A percentile compares a stretch with the other conserved stretches of the same genome.
Evolutionary conservation across 768 basidiomycete species (phyloP).

Genomic region (Lactarius deliciosus): DNA sequence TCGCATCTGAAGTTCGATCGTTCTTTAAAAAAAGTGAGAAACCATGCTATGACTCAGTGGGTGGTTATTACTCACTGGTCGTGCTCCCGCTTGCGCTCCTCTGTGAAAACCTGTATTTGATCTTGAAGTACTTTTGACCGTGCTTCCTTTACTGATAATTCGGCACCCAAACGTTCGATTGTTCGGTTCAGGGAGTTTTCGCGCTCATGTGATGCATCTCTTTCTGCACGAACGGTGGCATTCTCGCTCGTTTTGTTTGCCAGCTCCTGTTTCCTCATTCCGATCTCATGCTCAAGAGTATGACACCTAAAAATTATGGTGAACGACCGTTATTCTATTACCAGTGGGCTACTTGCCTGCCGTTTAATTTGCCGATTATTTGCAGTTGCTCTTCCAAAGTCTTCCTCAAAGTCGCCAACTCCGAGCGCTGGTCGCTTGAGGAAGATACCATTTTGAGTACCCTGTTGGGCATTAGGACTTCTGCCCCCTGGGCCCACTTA

Average conservation of each 20-base stretch:
- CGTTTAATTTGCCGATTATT: conserved; percentile 21
- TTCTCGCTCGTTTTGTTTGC: conserved; percentile 10
- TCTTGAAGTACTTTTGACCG: conserved; percentile 14
- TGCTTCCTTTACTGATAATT: conserved; percentile 15
- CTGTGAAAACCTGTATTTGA: conserved; percentile 10
- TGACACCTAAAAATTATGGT: conserved; percentile 13
- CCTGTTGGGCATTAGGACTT: conserved; percentile 1
- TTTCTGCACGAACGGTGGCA: conserved; percentile 9
- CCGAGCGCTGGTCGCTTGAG: conserved; percentile 21
- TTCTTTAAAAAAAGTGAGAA: conserved; percentile 9
- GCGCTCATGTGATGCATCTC: conserved; percentile 16
- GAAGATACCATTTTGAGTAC: conserved; percentile 20
- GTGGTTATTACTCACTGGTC: conserved; percentile 14
- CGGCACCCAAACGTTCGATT: conserved; percentile 16
- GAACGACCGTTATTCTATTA: neutral
- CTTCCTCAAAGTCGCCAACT: conserved; percentile 18
- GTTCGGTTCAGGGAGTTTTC: conserved; percentile 6
- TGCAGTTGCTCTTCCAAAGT: conserved; percentile 19
- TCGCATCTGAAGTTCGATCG: conserved; percentile 26
- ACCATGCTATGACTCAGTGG: neutral
- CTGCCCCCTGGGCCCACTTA: neutral
- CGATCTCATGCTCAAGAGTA: conserved; percentile 19
- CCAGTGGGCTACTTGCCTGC: conserved; percentile 4
- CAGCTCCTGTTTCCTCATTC: conserved; percentile 19
- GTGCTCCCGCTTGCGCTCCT: conserved; percentile 19